Evolutionary conservation across 345 rosid species (phyloP).

Genomic region (Citrus unshiu): DNA sequence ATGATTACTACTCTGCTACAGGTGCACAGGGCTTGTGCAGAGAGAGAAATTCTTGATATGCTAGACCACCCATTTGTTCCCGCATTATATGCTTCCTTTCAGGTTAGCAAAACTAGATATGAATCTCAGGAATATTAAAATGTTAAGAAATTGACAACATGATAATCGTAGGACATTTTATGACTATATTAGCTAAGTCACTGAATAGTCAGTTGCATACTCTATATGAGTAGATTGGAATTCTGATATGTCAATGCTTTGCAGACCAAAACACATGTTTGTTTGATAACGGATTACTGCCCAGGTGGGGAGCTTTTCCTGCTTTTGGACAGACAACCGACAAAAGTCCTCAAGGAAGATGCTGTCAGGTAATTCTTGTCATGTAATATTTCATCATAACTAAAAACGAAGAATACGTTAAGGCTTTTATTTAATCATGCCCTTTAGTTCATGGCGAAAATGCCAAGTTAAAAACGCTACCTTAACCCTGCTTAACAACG

Average conservation of each 20-base stretch:
- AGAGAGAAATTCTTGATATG: slow-evolving; percentile 87
- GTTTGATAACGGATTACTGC: slow-evolving; percentile 91
- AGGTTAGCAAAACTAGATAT: slow-evolving; percentile 38
- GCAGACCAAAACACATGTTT: slow-evolving; percentile 94
- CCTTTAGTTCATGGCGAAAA: neutral
- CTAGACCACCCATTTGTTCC: slow-evolving; percentile 99
- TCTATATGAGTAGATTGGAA: neutral
- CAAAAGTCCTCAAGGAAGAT: slow-evolving; percentile 86
- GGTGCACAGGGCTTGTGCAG: slow-evolving; percentile 99
- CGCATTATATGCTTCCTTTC: slow-evolving; percentile 96
- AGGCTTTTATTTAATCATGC: neutral
- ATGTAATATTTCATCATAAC: neutral
- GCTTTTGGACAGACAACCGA: slow-evolving; percentile 82
- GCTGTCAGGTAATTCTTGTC: slow-evolving; percentile 58
- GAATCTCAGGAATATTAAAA: neutral
- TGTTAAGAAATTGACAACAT: neutral
- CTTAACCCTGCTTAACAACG: neutral
- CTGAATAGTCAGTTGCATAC: neutral
- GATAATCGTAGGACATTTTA: neutral
- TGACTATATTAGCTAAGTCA: neutral
- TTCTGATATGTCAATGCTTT: slow-evolving; percentile 21
- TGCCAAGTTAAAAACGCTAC: neutral
- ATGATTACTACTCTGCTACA: slow-evolving; percentile 20
- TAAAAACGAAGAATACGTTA: neutral
- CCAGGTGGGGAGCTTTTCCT: slow-evolving; percentile 94